Evolutionary conservation across 768 basidiomycete species (phyloP).

Genomic region (Panaeolus papilionaceus): DNA sequence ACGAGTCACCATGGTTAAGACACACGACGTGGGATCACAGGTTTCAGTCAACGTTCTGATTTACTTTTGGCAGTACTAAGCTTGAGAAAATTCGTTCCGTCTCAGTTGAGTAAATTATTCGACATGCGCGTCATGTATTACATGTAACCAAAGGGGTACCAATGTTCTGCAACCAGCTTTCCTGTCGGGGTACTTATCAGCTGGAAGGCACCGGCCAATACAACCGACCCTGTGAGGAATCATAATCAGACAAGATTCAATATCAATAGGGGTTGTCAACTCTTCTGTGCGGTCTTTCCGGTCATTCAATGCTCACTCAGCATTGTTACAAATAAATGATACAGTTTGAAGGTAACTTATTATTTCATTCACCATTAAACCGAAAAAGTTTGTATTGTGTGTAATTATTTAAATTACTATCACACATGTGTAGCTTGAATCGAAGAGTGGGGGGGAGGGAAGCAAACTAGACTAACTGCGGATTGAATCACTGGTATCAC

Average conservation of each 20-base stretch:
- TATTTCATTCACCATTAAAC: neutral
- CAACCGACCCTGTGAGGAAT: neutral
- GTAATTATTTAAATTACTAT: neutral
- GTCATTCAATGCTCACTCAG: neutral
- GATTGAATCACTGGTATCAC: neutral
- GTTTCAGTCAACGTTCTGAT: neutral
- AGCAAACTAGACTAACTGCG: conserved; percentile 8
- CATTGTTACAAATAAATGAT: neutral
- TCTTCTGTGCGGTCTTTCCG: neutral
- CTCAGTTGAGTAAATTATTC: neutral
- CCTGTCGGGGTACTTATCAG: neutral
- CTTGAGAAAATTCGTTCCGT: neutral
- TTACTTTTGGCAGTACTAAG: neutral
- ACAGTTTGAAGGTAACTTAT: neutral
- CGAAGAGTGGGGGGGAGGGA: conserved; percentile 1
- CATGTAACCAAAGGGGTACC: conserved; percentile 6
- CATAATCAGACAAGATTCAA: neutral
- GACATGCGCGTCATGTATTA: neutral
- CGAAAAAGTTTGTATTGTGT: neutral
- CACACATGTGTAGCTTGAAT: neutral
- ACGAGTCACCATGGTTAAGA: conserved; percentile 1
- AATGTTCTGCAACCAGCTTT: conserved; percentile 3
- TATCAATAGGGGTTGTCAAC: conserved; percentile 6
- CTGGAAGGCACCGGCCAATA: neutral
- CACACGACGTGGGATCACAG: neutral